These are phyloP conservation scores for Laburnicola sp. DNA, from an alignment of 2,329 filamentous ascomycete genomes.

Conservation along the genomic window DNA sequence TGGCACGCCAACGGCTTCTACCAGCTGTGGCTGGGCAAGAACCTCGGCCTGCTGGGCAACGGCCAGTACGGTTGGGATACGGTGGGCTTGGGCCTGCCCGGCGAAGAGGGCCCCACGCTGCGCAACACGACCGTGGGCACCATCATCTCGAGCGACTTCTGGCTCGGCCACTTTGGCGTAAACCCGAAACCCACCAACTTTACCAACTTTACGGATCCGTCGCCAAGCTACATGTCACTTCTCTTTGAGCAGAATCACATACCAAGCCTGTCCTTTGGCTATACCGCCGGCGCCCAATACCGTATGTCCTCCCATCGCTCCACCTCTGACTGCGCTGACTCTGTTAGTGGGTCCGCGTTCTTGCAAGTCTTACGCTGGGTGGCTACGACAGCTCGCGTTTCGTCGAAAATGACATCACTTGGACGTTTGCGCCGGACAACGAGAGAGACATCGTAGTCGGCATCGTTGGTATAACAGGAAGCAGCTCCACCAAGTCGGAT, in stretches of 20 bases:
- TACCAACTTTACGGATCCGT: constrained; percentile 56
- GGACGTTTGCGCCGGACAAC: constrained; percentile 60
- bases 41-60: constrained; percentile 63
- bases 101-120: constrained; percentile 47
- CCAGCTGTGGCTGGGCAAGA: constrained; percentile 59
- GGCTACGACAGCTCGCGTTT: constrained; percentile 70
- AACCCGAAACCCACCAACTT: constrained; percentile 57
- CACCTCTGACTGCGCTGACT: constrained; percentile 8
- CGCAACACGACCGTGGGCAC: constrained; percentile 49
- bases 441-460: constrained; percentile 65
- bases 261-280: constrained; percentile 74
- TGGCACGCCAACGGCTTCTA: constrained; percentile 65
- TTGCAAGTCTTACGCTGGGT: constrained; percentile 63
- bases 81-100: constrained; percentile 47
- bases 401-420: constrained; percentile 62
- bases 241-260: constrained; percentile 62
- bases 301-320: constrained; percentile 50
- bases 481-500: constrained; percentile 32
- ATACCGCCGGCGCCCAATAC: constrained; percentile 75
- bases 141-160: constrained; percentile 47
- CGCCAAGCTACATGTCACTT: constrained; percentile 55
- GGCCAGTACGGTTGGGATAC: constrained; percentile 65
- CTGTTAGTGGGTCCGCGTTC: constrained; percentile 37
- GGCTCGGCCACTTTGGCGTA: constrained; percentile 53
- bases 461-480: constrained; percentile 48